Evolutionary conservation across 768 basidiomycete genomes (phyloP), one percentile per base, ranked within the genome.

Genomic region (Pleurotus cornucopiae): DNA sequence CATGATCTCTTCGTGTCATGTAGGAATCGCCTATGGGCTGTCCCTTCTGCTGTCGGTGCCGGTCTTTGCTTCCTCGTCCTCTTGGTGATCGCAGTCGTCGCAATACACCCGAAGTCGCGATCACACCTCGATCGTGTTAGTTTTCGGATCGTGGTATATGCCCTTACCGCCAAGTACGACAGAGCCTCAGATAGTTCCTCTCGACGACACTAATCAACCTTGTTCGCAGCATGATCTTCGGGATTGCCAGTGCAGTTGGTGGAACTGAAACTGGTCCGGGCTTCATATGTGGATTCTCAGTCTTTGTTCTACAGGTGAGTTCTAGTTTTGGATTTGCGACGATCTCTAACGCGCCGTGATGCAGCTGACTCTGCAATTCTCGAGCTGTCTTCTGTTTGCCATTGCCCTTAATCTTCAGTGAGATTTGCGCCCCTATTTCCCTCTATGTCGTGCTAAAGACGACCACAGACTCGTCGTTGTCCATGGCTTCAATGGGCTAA

Each of bases 331-430:
- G 12, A 13, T 18, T 13, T 37, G 13, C 7, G 21, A n/a, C 39
- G 23, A 49, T 26, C 21, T 4, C 39, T 49, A 13, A 16, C 37
- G 4, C n/a, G 18, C 26, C 14, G 23, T n/a, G 30, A 30, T 30
- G 9, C 39, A 62, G 61, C 46, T 60, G 6, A 63, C 61, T 6
- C 58, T 65, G 6, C 52, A 65, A 45, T 37, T 65, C 11, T 65
- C 64, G 20, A 60, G 62, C 49, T 65, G 61, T 20, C 58, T 65
- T 1, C 54, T 65, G 2, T 61, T 65, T 38, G 57, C 49, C n/a
- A 61, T 65, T 34, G 62, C 64, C 11, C 58, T 65, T 5, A 65
- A 65, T 47, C 59, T 63, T 30, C 62, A 62, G 64, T 65, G 45
- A n/a, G 64, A 11, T 26, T n/a, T 5, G 4, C 12, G 46, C 16